Evolutionary conservation across 192 early-diverging fungal species (phyloP), one percentile per base, ranked within the genome.

Genomic region (Gamsiella multidivaricata): DNA sequence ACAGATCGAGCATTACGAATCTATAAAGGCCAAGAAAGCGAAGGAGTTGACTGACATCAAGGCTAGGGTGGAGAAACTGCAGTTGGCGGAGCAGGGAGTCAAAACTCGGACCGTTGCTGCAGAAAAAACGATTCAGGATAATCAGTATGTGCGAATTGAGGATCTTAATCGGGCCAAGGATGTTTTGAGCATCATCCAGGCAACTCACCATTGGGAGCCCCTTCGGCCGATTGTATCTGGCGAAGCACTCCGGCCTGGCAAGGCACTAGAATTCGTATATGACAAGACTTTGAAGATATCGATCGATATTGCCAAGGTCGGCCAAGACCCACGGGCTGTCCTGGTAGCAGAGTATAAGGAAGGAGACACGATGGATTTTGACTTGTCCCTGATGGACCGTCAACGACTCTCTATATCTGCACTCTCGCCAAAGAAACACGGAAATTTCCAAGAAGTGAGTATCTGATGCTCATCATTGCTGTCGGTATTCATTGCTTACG

Each of bases 1-100:
- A 28, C 74, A 78, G 45, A 61, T 78, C 9, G 59, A 69, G 7
- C 60, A 78, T n/a, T 78, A 69, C 57, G 61, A 68, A 10, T 42
- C 54, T 5, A 42, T 63, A 0, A 67, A 63, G 15, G 66, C 20
- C 8, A 57, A 64, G 10, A 68, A 64, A 37, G 59, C 67, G 25
- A 78, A 63, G 41, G 74, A 78, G 31, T 36, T 69, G 25, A 46
- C 65, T 2, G 74, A 78, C 34, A 36, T 78, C 23, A 36, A 31
- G 11, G 53, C 46, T 9, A 54, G 63, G 33, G 74, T 69, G 14
- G 65, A 63, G 10, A 65, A 78, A 32, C 47, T 78, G 18, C 32
- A 56, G 20, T 23, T 63, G n/a, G 25, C 22, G 15, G 74, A 68
- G 39, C 52, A 53, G 22, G 15, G n/a, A 25, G 26, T 25, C 3